Percentiles rank a stretch among this genome's conserved stretches.
These are phyloP conservation scores for Wickerhamomyces xylosicus DNA, from an alignment of 805 yeast species.

Conservation along the genomic window DNA sequence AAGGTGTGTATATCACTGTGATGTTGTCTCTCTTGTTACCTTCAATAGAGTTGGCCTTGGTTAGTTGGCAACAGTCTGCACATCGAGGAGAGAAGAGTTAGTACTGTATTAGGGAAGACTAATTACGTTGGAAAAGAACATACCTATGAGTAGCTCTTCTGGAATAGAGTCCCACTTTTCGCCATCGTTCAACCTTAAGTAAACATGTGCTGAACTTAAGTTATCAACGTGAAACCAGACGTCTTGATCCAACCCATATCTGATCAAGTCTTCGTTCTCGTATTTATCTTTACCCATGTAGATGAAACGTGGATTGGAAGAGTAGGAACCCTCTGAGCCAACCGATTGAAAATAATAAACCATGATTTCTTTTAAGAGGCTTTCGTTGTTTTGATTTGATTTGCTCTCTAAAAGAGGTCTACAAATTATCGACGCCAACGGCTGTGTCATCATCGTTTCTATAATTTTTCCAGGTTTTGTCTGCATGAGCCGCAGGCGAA, in stretches of 20 bases:
- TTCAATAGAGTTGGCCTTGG: slow-evolving; percentile 68
- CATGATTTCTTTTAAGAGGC: slow-evolving; percentile 18
- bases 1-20: slow-evolving; percentile 64
- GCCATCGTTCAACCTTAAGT: slow-evolving; percentile 41
- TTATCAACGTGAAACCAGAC: slow-evolving; percentile 80
- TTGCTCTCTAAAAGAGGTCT: no score
- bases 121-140: slow-evolving; percentile 11
- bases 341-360: slow-evolving; percentile 33
- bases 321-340: slow-evolving; percentile 23
- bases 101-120: not conserved
- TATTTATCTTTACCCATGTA: slow-evolving; percentile 69
- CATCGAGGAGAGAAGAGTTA: not conserved
- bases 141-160: slow-evolving; percentile 34
- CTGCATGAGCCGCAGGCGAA: no score
- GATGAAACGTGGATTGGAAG: slow-evolving; percentile 24
- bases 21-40: slow-evolving; percentile 63
- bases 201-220: slow-evolving; percentile 68
- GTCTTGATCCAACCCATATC: slow-evolving; percentile 54
- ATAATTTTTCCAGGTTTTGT: no score
- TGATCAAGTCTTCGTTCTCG: slow-evolving; percentile 55
- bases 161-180: slow-evolving; percentile 42
- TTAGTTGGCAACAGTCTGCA: slow-evolving; percentile 52
- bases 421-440: no score
- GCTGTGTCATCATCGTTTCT: no score
- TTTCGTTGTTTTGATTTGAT: no score